phyloP scores from a whole-genome alignment of 352 stramenopile species.

The Globisporangium cystogenes region DNA sequence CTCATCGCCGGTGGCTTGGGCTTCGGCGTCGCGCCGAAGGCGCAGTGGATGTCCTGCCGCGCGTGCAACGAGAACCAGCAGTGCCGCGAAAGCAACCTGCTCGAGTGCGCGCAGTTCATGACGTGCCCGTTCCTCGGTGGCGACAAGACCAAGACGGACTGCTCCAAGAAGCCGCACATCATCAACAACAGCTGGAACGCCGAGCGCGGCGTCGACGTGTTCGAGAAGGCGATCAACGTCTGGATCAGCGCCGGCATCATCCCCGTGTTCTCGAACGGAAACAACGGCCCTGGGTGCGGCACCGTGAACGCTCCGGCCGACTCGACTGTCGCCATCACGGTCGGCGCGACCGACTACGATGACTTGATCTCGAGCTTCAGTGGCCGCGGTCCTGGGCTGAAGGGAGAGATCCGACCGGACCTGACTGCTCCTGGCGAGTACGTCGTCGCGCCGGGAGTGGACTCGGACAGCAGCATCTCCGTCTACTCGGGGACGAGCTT shows the following conservation, averaged over 20 bases:
- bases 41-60: conserved; percentile 38
- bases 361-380: conserved; percentile 28
- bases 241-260: conserved; percentile 52
- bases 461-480: conserved; percentile 5
- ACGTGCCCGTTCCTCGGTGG: conserved; percentile 26
- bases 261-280: conserved; percentile 46
- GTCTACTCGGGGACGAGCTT: conserved; percentile 31
- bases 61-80: conserved; percentile 22
- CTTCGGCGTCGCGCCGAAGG: conserved; percentile 29
- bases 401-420: conserved; percentile 39
- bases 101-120: conserved; percentile 41
- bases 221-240: conserved; percentile 28
- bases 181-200: conserved; percentile 65
- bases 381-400: conserved; percentile 26
- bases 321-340: conserved; percentile 26
- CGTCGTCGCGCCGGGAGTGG: conserved; percentile 18
- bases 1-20: conserved; percentile 21
- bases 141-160: conserved; percentile 22
- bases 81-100: conserved; percentile 29
- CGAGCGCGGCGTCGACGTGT: conserved; percentile 19
- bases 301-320: conserved; percentile 34
- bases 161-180: conserved; percentile 42
- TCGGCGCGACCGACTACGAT: conserved; percentile 35
- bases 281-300: conserved; percentile 32
- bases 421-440: conserved; percentile 26